Percentiles rank a stretch among this genome's conserved stretches.
These are phyloP conservation scores for Syncephalastrum contaminatum DNA, from an alignment of 371 early-diverging fungal species.

Conservation along the genomic window DNA sequence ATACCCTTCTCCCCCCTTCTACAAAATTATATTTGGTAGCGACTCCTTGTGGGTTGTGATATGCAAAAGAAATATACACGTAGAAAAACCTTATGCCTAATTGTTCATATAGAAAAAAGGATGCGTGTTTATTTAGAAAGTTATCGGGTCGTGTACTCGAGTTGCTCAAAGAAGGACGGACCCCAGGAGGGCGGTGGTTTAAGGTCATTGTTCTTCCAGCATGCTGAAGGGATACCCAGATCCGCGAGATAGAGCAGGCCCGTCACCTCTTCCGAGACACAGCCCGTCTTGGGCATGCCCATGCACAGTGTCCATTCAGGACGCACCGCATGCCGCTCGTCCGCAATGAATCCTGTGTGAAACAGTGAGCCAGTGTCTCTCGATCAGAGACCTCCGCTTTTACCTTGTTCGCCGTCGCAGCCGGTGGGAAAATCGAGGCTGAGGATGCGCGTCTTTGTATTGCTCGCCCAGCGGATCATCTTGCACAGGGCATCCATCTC, in stretches of 20 bases:
- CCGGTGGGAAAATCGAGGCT: conserved; percentile 77
- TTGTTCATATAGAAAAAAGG: no score
- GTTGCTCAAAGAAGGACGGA: no score
- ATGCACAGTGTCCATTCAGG: conserved; percentile 77
- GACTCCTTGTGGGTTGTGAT: no score
- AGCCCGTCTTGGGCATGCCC: conserved; percentile 72
- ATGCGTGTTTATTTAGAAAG: no score
- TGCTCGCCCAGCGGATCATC: conserved; percentile 74
- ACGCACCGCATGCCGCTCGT: conserved; percentile 38
- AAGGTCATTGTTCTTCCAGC: conserved; percentile 43
- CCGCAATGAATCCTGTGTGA: conserved; percentile 9
- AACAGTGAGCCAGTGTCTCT: neutral
- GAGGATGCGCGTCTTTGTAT: conserved; percentile 62
- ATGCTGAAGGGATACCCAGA: conserved; percentile 68
- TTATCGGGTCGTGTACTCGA: no score
- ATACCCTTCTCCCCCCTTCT: no score
- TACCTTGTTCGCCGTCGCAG: conserved; percentile 57
- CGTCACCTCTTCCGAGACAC: conserved; percentile 48
- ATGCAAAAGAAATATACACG: no score
- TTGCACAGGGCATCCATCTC: conserved; percentile 46
- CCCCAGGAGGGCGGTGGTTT: no score
- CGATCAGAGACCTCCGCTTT: neutral
- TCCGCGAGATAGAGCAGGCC: conserved; percentile 81
- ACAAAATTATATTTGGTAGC: no score
- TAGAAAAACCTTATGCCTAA: no score